A percentile compares a stretch with the other conserved stretches of the same genome.
phyloP scores from a whole-genome alignment of 1,284 basidiomycete genomes.

The Ceratobasidium sp. region DNA sequence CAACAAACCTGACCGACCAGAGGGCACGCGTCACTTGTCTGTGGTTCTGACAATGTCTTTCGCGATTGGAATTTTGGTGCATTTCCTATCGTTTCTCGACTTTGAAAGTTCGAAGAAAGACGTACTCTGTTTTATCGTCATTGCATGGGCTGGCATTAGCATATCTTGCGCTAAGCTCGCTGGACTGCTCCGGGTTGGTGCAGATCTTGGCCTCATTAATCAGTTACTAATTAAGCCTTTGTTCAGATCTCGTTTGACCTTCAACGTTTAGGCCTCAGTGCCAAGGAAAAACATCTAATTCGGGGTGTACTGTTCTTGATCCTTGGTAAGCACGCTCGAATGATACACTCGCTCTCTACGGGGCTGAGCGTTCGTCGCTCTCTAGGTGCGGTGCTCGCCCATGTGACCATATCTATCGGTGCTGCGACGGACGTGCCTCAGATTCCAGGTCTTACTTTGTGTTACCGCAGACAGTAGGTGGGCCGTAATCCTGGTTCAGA shows the following conservation, averaged over 20 bases:
- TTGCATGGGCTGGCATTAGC: slow-evolving; percentile 33
- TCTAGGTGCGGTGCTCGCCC: slow-evolving; percentile 5
- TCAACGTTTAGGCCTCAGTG: slow-evolving; percentile 48
- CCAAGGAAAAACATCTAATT: slow-evolving; percentile 52
- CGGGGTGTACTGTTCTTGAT: slow-evolving; percentile 52
- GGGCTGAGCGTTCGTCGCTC: slow-evolving; percentile 47
- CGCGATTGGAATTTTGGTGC: slow-evolving; percentile 6
- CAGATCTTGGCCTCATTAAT: slow-evolving; percentile 57
- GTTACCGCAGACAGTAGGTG: slow-evolving; percentile 54
- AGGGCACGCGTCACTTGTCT: slow-evolving; percentile 31
- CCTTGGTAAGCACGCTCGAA: slow-evolving; percentile 54
- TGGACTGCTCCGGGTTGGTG: slow-evolving; percentile 51
- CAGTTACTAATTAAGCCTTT: slow-evolving; percentile 54
- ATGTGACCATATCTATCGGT: slow-evolving; percentile 38
- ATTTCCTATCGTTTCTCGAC: slow-evolving; percentile 28
- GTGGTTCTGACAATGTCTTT: slow-evolving; percentile 25
- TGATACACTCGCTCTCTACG: slow-evolving; percentile 46
- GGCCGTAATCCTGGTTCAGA: slow-evolving; percentile 1
- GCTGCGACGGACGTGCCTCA: not conserved
- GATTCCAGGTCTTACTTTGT: slow-evolving; percentile 47
- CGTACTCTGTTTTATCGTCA: slow-evolving; percentile 30
- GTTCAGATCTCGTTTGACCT: slow-evolving; percentile 58
- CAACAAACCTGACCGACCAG: not conserved
- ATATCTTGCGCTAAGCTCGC: slow-evolving; percentile 36
- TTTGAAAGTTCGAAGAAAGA: not conserved